Evolutionary conservation across 371 early-diverging fungal species (phyloP).

Genomic region (Rhizopus stolonifer): DNA sequence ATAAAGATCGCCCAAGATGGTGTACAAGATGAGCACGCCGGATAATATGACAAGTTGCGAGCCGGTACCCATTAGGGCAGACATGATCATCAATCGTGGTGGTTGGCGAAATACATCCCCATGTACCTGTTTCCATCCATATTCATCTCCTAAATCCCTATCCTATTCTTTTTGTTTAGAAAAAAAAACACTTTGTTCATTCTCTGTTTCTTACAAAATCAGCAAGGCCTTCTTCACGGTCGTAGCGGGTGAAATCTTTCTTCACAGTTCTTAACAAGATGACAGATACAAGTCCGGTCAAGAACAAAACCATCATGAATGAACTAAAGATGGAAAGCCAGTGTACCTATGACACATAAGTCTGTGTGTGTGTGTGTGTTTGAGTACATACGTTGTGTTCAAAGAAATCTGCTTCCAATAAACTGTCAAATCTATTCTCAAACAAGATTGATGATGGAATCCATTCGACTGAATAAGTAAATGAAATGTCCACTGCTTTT

Average conservation of each 20-base stretch:
- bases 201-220: conserved; percentile 64
- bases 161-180: conserved; percentile 48
- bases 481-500: conserved; percentile 47
- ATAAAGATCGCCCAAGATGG: conserved; percentile 73
- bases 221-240: conserved; percentile 70
- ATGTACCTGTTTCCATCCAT: conserved; percentile 90
- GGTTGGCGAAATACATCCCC: conserved; percentile 88
- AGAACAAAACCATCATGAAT: conserved; percentile 80
- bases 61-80: conserved; percentile 75
- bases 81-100: conserved; percentile 63
- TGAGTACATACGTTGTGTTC: conserved; percentile 71
- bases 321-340: conserved; percentile 88
- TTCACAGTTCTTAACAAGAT: conserved; percentile 74
- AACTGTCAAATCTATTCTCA: conserved; percentile 64
- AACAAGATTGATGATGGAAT: conserved; percentile 53
- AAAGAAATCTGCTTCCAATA: conserved; percentile 76
- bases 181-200: not conserved
- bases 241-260: conserved; percentile 79
- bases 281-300: conserved; percentile 74
- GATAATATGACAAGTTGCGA: conserved; percentile 66
- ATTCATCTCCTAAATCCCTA: conserved; percentile 82
- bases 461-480: conserved; percentile 79
- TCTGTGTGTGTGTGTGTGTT: too few species aligned
- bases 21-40: conserved; percentile 67
- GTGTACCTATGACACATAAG: conserved; percentile 63